Conservation (phyloP, 352 stramenopile genomes). For the Saprolegnia parasitica region DNA sequence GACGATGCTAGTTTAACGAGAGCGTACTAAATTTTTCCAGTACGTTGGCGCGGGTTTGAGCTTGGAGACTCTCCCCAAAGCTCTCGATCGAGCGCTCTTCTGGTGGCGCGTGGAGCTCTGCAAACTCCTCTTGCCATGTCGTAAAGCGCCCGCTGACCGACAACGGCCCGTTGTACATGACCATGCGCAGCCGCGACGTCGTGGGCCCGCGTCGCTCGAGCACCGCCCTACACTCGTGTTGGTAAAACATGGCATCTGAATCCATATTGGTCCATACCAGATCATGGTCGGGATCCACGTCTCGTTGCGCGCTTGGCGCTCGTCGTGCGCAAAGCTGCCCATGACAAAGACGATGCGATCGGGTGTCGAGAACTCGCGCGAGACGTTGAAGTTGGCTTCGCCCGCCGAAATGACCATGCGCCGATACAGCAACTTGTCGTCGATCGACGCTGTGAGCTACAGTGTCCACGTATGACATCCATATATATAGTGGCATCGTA, state of each 20-base stretch:
- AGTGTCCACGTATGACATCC: neutral
- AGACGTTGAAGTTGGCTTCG: neutral
- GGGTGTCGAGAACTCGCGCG: neutral
- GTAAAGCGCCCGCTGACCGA: neutral
- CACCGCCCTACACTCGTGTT: neutral
- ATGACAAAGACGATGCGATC: conserved; percentile 12
- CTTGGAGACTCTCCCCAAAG: neutral
- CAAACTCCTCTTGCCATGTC: conserved; percentile 8
- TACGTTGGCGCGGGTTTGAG: neutral
- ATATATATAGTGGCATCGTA: neutral
- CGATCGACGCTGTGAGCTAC: conserved; percentile 6
- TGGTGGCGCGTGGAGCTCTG: neutral
- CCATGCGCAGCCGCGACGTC: neutral
- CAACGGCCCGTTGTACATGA: neutral
- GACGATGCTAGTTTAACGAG: neutral
- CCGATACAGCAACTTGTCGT: neutral
- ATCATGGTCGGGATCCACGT: neutral
- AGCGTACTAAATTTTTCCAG: conserved; percentile 7
- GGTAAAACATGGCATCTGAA: neutral
- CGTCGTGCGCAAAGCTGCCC: conserved; percentile 9
- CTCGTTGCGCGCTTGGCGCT: neutral
- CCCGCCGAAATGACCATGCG: neutral
- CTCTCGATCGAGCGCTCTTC: neutral
- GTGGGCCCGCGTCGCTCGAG: neutral
- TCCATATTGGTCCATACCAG: neutral